Evolutionary conservation across 1,284 basidiomycete species (phyloP), one percentile per base, ranked within the genome.

Genomic region (Tausonia pullulans): DNA sequence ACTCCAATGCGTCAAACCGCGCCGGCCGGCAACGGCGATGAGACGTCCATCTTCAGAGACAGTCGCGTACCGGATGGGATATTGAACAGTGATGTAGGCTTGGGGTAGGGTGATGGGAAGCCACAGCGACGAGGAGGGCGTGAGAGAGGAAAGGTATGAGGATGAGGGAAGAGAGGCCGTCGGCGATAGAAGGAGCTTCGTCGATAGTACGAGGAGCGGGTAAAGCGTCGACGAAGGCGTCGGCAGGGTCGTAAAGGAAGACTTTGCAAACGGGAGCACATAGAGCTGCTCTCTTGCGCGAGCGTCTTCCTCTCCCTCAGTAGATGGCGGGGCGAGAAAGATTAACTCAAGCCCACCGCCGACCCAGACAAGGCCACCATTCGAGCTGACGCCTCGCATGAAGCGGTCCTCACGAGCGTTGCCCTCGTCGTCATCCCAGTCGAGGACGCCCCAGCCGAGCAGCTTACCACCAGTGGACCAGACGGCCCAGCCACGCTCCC

Each of bases 51-150:
- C 96, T 49, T 81, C 82, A 65, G 91, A 96, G 65, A 98, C 84
- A 4, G 89, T 87, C 5, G 94, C 94, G 73, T 94, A 96, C 51
- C 87, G 85, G 53, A 98, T 87, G 0, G 96, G 96, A 90, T 95
- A 97, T 71, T 98, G 96, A 11, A 84, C 82, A 0, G 91, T 83
- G 50, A 98, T 79, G 76, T 98, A 99, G 27, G 80, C 79, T 70
- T 88, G 84, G 0, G 96, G 96, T n/a, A 98, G 84, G 85, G 89
- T 43, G 14, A 67, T 62, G 2, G 66, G 59, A 3, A 61, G n/a
- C 57, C 61, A 62, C 9, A 55, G 49, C 10, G 61, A 62, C 7
- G 60, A 40, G 27, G 50, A 57, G 39, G 62, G 40, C 27, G 51
- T 59, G 44, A 52, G 53, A 59, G 45, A 59, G 55, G 61, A 61